Evolutionary conservation across 1,139 yeast species (phyloP).

Genomic region (Lodderomyces elongisporus): DNA sequence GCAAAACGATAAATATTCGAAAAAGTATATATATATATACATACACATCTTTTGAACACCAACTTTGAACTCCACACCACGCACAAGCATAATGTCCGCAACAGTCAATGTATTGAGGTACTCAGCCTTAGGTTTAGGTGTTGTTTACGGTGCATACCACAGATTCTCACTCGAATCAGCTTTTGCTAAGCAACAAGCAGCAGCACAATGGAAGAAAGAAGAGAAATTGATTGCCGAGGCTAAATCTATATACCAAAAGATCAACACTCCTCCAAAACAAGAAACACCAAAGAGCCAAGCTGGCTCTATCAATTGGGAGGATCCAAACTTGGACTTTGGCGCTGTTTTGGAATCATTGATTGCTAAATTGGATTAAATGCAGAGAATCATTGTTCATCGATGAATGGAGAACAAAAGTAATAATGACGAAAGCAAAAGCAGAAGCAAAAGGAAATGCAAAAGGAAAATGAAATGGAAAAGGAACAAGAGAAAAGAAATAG

Average conservation of each 20-base stretch:
- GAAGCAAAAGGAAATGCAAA: neutral
- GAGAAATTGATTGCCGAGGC: slow-evolving; percentile 81
- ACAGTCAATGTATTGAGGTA: slow-evolving; percentile 75
- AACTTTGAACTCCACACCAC: too few relatives aligned
- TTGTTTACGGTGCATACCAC: slow-evolving; percentile 85
- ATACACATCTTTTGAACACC: too few relatives aligned
- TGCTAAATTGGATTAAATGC: slow-evolving; percentile 35
- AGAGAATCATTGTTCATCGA: neutral
- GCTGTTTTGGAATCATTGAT: slow-evolving; percentile 41
- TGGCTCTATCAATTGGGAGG: slow-evolving; percentile 70
- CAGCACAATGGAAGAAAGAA: slow-evolving; percentile 58
- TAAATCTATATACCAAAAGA: slow-evolving; percentile 77
- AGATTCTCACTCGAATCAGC: slow-evolving; percentile 62
- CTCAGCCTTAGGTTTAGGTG: slow-evolving; percentile 86
- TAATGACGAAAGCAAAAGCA: neutral
- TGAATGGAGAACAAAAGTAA: too few relatives aligned
- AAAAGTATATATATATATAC: neutral
- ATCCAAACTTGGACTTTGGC: slow-evolving; percentile 84
- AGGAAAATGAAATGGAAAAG: neutral
- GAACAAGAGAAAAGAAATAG: too few relatives aligned
- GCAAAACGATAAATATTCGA: too few relatives aligned
- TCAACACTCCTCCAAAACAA: slow-evolving; percentile 46
- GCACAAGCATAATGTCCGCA: too few relatives aligned
- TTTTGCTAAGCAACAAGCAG: slow-evolving; percentile 55
- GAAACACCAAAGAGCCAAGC: slow-evolving; percentile 21